Percentiles rank a stretch among this genome's conserved stretches.
phyloP scores from a whole-genome alignment of 495 filamentous ascomycete genomes.

The Talaromyces stipitatus region DNA sequence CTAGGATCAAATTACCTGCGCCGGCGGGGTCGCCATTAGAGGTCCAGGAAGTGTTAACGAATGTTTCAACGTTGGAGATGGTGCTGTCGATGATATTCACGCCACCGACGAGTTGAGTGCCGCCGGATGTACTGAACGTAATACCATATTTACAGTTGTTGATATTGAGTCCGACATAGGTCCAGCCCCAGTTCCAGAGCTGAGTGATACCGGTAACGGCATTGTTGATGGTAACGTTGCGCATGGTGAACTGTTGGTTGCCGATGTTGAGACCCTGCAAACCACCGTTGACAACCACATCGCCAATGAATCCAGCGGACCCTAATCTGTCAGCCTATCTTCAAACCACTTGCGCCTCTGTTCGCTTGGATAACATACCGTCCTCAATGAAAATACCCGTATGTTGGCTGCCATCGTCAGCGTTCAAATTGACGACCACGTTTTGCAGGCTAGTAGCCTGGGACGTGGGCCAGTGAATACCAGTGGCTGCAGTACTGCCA shows the following conservation, averaged over 20 bases:
- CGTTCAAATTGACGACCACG: slow-evolving; percentile 79
- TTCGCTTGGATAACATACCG: slow-evolving; percentile 29
- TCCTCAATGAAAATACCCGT: slow-evolving; percentile 70
- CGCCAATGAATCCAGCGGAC: slow-evolving; percentile 62
- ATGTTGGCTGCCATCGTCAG: slow-evolving; percentile 60
- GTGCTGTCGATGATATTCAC: slow-evolving; percentile 48
- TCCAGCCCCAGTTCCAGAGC: slow-evolving; percentile 54
- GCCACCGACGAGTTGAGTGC: slow-evolving; percentile 30
- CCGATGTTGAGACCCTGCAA: slow-evolving; percentile 54
- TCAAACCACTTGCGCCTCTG: neutral
- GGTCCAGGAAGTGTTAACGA: slow-evolving; percentile 63
- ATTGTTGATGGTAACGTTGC: slow-evolving; percentile 61
- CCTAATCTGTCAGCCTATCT: slow-evolving; percentile 22
- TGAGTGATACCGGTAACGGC: slow-evolving; percentile 54
- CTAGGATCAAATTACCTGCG: slow-evolving; percentile 72
- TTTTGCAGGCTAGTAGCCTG: slow-evolving; percentile 92
- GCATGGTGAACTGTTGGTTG: slow-evolving; percentile 77
- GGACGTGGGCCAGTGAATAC: slow-evolving; percentile 97
- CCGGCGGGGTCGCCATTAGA: slow-evolving; percentile 49
- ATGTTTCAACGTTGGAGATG: slow-evolving; percentile 57
- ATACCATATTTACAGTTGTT: slow-evolving; percentile 50
- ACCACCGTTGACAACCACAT: slow-evolving; percentile 65
- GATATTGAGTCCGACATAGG: slow-evolving; percentile 41
- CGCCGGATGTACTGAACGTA: slow-evolving; percentile 36
- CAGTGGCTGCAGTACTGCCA: slow-evolving; percentile 50